Percentiles rank a stretch among this genome's conserved stretches.
Evolutionary conservation across 352 stramenopile species (phyloP).

Genomic region (Pythium rishiriense): DNA sequence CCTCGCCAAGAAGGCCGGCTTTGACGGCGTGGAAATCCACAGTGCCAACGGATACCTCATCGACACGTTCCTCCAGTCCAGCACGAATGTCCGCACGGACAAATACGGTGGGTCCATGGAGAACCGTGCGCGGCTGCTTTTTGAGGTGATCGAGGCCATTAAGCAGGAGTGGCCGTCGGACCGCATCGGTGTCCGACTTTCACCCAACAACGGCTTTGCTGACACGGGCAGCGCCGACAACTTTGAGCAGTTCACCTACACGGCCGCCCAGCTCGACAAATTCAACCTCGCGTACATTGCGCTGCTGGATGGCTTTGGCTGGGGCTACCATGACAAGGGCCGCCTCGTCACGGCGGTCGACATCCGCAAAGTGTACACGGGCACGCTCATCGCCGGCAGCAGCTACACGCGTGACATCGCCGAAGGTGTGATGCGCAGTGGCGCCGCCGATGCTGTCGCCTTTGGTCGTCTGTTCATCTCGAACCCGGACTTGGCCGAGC

Average conservation of each 20-base stretch:
- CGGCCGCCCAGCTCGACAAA: conserved; percentile 53
- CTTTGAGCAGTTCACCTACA: conserved; percentile 48
- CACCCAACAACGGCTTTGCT: conserved; percentile 30
- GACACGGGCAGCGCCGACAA: conserved; percentile 50
- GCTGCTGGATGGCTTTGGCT: too few relatives aligned
- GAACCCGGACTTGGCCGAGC: conserved; percentile 44
- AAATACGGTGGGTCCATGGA: conserved; percentile 73
- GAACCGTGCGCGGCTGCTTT: conserved; percentile 63
- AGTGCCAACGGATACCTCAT: conserved; percentile 83
- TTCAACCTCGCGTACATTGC: conserved; percentile 62
- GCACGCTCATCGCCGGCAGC: conserved; percentile 26
- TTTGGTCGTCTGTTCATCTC: conserved; percentile 50
- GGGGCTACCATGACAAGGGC: conserved; percentile 45
- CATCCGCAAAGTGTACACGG: conserved; percentile 46
- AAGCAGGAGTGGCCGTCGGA: conserved; percentile 5
- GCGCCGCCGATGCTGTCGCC: conserved; percentile 35
- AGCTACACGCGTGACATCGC: conserved; percentile 29
- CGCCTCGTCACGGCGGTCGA: too few relatives aligned
- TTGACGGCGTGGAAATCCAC: conserved; percentile 64
- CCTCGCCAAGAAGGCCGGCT: conserved; percentile 38
- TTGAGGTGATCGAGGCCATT: conserved; percentile 50
- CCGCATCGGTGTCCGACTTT: conserved; percentile 25
- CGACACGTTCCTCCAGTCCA: conserved; percentile 73
- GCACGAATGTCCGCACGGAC: conserved; percentile 65
- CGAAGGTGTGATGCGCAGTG: too few relatives aligned